Percentiles rank a stretch among this genome's conserved stretches.
phyloP scores from a whole-genome alignment of 2,329 filamentous ascomycete species.

The Chaetomiaceae sp. region DNA sequence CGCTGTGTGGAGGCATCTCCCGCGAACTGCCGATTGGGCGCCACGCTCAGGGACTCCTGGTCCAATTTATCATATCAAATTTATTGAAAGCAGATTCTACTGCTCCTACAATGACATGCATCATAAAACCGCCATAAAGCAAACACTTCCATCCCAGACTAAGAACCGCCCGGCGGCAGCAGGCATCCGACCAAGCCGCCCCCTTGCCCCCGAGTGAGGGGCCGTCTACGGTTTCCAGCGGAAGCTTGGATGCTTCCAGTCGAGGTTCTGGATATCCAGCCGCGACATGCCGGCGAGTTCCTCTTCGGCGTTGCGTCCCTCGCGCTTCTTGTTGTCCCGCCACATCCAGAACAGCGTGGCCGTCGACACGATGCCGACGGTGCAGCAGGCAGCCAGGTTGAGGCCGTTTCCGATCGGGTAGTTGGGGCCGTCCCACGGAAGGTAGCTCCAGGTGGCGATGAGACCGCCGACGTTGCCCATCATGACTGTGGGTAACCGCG shows the following conservation, averaged over 20 bases:
- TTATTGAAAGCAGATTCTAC: too few relatives aligned
- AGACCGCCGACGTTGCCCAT: slow-evolving; percentile 29
- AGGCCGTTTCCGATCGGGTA: slow-evolving; percentile 68
- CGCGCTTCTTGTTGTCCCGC: slow-evolving; percentile 55
- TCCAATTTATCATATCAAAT: too few relatives aligned
- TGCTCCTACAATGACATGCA: too few relatives aligned
- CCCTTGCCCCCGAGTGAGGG: neutral
- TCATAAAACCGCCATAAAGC: too few relatives aligned
- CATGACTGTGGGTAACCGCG: slow-evolving; percentile 26
- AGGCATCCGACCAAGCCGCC: too few relatives aligned
- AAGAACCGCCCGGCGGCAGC: too few relatives aligned
- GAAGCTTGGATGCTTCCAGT: slow-evolving; percentile 66
- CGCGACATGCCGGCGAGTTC: slow-evolving; percentile 53
- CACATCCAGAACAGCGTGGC: slow-evolving; percentile 56
- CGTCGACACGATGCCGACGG: slow-evolving; percentile 49
- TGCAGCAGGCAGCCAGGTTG: slow-evolving; percentile 60
- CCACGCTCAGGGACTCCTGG: too few relatives aligned
- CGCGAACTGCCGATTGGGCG: too few relatives aligned
- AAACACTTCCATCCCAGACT: too few relatives aligned
- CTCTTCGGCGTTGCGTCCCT: slow-evolving; percentile 49
- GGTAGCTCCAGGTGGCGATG: slow-evolving; percentile 58
- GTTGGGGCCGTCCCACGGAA: slow-evolving; percentile 58
- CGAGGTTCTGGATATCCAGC: slow-evolving; percentile 54
- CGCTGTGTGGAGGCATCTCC: too few relatives aligned
- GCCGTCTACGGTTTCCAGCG: slow-evolving; percentile 47